Percentiles rank a stretch among this genome's conserved stretches.
phyloP scores from a whole-genome alignment of 345 rosid species.

The Alliaria petiolata region DNA sequence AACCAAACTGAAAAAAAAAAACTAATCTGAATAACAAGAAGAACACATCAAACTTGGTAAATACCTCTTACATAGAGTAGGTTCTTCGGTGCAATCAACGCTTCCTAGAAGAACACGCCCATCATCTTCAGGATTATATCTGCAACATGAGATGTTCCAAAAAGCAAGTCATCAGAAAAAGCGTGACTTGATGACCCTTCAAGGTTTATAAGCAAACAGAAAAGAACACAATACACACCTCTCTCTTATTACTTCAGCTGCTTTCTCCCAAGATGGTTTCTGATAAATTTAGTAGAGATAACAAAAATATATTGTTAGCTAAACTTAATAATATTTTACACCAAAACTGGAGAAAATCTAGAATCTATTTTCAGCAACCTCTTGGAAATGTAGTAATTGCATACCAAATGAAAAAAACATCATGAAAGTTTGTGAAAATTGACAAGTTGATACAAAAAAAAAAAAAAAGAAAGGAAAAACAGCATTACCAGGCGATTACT shows the following conservation, averaged over 20 bases:
- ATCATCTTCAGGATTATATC: slow-evolving; percentile 84
- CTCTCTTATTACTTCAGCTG: slow-evolving; percentile 68
- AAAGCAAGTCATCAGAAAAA: neutral
- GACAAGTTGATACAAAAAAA: neutral
- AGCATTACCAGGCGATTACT: slow-evolving; percentile 80
- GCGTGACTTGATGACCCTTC: neutral
- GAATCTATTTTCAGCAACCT: neutral
- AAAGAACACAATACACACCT: slow-evolving; percentile 40
- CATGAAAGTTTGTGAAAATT: neutral
- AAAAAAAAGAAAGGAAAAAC: no score
- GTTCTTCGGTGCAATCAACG: slow-evolving; percentile 81
- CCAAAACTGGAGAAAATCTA: neutral
- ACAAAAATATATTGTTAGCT: neutral
- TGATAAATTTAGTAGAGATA: slow-evolving; percentile 33
- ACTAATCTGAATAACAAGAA: neutral
- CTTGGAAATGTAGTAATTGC: no score
- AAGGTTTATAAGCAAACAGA: neutral
- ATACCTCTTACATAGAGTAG: slow-evolving; percentile 76
- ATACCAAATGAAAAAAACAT: neutral
- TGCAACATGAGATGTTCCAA: slow-evolving; percentile 23
- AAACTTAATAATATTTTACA: neutral
- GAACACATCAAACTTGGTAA: slow-evolving; percentile 5
- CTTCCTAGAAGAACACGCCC: slow-evolving; percentile 75
- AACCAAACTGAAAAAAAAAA: neutral
- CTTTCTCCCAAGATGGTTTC: slow-evolving; percentile 98